Conservation (phyloP, 106 monocot species). For the Dendrobium officinale region DNA sequence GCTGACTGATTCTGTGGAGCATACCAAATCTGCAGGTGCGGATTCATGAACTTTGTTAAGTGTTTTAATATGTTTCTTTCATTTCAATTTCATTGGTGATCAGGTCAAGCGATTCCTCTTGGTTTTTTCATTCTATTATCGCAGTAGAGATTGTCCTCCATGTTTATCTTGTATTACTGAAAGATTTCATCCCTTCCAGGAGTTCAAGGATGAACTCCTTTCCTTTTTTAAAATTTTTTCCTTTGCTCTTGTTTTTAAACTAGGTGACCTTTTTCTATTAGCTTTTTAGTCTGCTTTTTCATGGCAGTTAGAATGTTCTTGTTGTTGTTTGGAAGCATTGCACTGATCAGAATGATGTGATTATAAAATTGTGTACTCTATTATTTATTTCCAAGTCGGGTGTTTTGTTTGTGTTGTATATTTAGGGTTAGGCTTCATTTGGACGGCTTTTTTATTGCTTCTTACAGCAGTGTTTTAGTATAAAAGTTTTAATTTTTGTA, state of each 20-base stretch:
- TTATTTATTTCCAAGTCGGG: background rate
- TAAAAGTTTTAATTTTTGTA: too few species aligned
- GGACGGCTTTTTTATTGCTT: too few species aligned
- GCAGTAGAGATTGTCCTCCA: background rate
- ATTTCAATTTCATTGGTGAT: background rate
- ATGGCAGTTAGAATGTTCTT: background rate
- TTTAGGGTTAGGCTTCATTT: background rate
- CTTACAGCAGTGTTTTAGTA: too few species aligned
- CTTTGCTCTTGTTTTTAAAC: too few species aligned
- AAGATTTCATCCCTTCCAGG: background rate
- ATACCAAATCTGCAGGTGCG: background rate
- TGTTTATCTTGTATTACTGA: conserved; percentile 3
- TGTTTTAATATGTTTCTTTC: background rate
- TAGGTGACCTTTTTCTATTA: too few species aligned
- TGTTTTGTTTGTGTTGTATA: background rate
- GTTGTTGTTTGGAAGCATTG: background rate
- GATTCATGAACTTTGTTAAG: background rate
- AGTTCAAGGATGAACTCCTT: background rate
- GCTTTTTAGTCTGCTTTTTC: background rate
- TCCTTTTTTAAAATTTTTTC: background rate
- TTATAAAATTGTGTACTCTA: background rate
- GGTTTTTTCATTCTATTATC: conserved; percentile 1
- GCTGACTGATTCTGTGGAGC: background rate
- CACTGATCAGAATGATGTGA: background rate
- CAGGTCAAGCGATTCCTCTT: background rate